A percentile compares a stretch with the other conserved stretches of the same genome.
phyloP scores from a whole-genome alignment of 2,329 filamentous ascomycete species.

The Penicillium expansum region DNA sequence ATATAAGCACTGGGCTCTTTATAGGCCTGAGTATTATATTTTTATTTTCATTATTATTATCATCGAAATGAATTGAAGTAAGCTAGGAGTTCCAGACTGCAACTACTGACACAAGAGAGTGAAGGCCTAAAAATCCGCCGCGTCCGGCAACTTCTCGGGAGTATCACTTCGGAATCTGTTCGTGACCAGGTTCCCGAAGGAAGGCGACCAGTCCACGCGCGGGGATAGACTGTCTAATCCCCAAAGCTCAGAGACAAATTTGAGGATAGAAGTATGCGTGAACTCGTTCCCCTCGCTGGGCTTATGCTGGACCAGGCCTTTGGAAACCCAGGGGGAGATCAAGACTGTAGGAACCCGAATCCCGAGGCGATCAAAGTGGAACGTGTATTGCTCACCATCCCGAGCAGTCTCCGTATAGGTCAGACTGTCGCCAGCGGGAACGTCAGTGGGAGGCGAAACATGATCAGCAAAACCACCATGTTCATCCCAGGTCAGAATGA shows the following conservation, averaged over 20 bases:
- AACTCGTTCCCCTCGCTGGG: conserved; percentile 42
- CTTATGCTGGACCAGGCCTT: conserved; percentile 42
- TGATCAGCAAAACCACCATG: conserved; percentile 51
- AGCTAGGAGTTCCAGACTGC: neutral
- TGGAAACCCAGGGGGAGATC: conserved; percentile 43
- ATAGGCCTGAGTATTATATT: neutral
- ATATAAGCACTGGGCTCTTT: too few relatives aligned
- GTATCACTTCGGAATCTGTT: conserved; percentile 27
- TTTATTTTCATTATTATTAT: neutral
- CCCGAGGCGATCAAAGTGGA: conserved; percentile 33
- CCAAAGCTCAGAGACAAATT: conserved; percentile 46
- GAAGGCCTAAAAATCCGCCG: conserved; percentile 22
- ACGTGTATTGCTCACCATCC: conserved; percentile 29
- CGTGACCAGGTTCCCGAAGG: conserved; percentile 36
- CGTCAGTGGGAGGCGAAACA: conserved; percentile 41
- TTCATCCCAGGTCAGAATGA: conserved; percentile 50
- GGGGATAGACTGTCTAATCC: conserved; percentile 40
- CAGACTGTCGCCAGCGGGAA: conserved; percentile 41
- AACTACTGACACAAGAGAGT: neutral
- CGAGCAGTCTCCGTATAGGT: conserved; percentile 34
- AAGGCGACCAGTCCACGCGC: conserved; percentile 39
- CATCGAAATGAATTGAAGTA: neutral
- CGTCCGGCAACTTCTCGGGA: conserved; percentile 25
- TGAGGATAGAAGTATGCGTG: conserved; percentile 46
- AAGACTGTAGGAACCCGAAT: conserved; percentile 33